A percentile compares a stretch with the other conserved stretches of the same genome.
phyloP scores from a whole-genome alignment of 108 stramenopile genomes.

The Skeletonema marinoi region DNA sequence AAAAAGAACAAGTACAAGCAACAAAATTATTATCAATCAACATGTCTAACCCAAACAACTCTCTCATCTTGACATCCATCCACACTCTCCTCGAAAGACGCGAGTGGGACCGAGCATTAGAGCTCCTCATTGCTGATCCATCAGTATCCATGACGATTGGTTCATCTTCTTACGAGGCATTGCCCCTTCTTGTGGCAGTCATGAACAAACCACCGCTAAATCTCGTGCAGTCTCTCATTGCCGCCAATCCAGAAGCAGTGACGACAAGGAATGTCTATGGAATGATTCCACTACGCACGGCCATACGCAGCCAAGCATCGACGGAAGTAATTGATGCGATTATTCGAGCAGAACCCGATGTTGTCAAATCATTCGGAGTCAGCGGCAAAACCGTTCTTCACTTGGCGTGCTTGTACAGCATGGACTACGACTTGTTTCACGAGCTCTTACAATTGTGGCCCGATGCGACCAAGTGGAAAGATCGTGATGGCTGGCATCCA shows the following conservation, averaged over 20 bases:
- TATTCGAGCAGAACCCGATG: conserved; percentile 35
- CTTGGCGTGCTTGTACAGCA: conserved; percentile 37
- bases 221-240: conserved; percentile 50
- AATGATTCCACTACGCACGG: conserved; percentile 54
- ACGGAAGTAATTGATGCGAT: conserved; percentile 54
- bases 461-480: conserved; percentile 48
- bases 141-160: conserved; percentile 28
- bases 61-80: conserved; percentile 29
- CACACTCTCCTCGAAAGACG: conserved; percentile 38
- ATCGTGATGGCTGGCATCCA: conserved; percentile 52
- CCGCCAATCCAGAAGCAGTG: conserved; percentile 49
- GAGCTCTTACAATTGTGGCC: conserved; percentile 41
- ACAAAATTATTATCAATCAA: not conserved
- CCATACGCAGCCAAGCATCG: conserved; percentile 45
- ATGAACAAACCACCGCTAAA: conserved; percentile 51
- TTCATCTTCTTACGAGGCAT: conserved; percentile 32
- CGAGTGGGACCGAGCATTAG: conserved; percentile 46
- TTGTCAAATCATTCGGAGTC: conserved; percentile 48
- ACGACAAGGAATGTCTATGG: conserved; percentile 44
- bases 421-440: conserved; percentile 41
- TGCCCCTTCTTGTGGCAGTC: conserved; percentile 43
- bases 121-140: conserved; percentile 43
- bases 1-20: not conserved
- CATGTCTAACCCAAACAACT: conserved; percentile 7
- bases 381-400: conserved; percentile 55